Evolutionary conservation across 768 basidiomycete genomes (phyloP).

Genomic region (Brasilioporus rufonigricans): DNA sequence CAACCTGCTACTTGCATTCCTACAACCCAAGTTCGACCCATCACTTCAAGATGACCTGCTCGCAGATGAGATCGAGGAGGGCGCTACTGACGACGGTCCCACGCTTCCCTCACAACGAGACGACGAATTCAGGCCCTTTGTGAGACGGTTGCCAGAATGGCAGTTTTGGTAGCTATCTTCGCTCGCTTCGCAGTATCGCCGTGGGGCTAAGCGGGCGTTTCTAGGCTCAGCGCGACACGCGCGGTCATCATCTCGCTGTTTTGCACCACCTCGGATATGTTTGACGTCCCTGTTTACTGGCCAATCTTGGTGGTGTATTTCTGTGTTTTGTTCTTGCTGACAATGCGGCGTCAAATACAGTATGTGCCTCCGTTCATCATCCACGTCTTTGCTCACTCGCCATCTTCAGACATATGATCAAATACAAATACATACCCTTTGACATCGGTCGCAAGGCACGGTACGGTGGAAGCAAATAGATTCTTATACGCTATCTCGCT

Average conservation of each 20-base stretch:
- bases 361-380: constrained; percentile 40
- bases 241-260: constrained; percentile 80
- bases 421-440: constrained; percentile 96
- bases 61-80: constrained; percentile 95
- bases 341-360: constrained; percentile 96
- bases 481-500: background rate
- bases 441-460: constrained; percentile 92
- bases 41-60: constrained; percentile 90
- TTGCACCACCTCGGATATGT: constrained; percentile 78
- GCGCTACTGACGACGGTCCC: constrained; percentile 57
- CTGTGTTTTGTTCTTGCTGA: constrained; percentile 89
- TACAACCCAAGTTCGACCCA: constrained; percentile 98
- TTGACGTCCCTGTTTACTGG: constrained; percentile 99
- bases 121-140: constrained; percentile 97
- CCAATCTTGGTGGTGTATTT: constrained; percentile 98
- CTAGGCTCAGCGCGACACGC: constrained; percentile 89
- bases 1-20: constrained; percentile 94
- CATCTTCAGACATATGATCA: constrained; percentile 88
- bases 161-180: constrained; percentile 75
- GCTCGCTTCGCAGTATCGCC: background rate
- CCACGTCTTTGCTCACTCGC: constrained; percentile 5
- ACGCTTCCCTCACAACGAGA: constrained; percentile 71
- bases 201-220: background rate
- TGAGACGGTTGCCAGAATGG: constrained; percentile 93
- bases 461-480: constrained; percentile 62